phyloP scores from a whole-genome alignment of 2,329 filamentous ascomycete species.

The Stagonosporopsis tanaceti region DNA sequence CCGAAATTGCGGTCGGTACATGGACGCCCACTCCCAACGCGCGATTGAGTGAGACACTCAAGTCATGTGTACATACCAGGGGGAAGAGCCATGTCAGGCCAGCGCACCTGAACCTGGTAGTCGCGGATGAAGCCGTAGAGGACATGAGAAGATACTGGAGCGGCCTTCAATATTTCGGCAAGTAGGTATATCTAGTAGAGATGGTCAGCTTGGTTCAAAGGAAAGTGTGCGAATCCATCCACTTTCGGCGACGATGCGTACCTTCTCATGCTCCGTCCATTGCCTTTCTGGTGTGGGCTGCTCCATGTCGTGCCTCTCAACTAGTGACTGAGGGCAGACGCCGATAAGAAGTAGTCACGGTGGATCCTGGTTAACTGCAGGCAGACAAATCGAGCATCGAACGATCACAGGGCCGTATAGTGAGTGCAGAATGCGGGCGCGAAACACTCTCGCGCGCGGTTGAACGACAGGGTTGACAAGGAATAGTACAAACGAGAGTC shows the following conservation, averaged over 20 bases:
- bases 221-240: slow-evolving; percentile 17
- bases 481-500: slow-evolving; percentile 40
- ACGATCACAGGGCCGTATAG: slow-evolving; percentile 45
- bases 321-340: slow-evolving; percentile 34
- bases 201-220: slow-evolving; percentile 4
- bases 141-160: slow-evolving; percentile 53
- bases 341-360: slow-evolving; percentile 43
- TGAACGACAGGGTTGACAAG: slow-evolving; percentile 38
- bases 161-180: slow-evolving; percentile 61
- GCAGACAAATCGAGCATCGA: slow-evolving; percentile 47
- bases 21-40: neutral
- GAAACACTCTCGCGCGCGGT: slow-evolving; percentile 39
- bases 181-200: slow-evolving; percentile 52
- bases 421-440: slow-evolving; percentile 42
- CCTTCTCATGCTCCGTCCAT: slow-evolving; percentile 59
- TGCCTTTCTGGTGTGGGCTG: slow-evolving; percentile 52
- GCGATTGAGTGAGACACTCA: neutral
- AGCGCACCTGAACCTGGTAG: slow-evolving; percentile 55
- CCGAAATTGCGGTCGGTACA: neutral
- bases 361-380: slow-evolving; percentile 40
- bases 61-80: slow-evolving; percentile 51
- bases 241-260: slow-evolving; percentile 31
- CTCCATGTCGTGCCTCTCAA: slow-evolving; percentile 45
- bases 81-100: slow-evolving; percentile 60
- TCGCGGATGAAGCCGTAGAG: slow-evolving; percentile 56